Evolutionary conservation across 2,329 filamentous ascomycete species (phyloP).

Genomic region (Hysterium pulicare): DNA sequence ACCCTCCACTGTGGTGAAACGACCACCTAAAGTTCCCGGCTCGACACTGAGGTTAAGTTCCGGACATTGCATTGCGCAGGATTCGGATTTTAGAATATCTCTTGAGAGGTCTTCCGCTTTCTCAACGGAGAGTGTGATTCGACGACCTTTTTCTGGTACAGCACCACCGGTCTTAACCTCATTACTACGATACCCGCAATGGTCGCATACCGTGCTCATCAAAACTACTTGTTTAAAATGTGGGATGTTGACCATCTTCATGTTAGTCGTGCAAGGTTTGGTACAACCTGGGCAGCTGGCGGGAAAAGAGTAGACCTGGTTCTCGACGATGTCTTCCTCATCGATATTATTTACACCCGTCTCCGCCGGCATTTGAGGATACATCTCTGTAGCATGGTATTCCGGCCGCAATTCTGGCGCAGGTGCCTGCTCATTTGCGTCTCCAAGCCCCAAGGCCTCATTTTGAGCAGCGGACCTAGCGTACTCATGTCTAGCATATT

Average conservation of each 20-base stretch:
- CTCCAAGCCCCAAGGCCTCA: conserved; percentile 71
- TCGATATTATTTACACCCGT: conserved; percentile 43
- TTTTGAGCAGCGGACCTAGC: conserved; percentile 82
- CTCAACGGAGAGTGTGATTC: conserved; percentile 73
- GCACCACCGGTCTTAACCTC: conserved; percentile 97
- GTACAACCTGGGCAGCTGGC: conserved; percentile 88
- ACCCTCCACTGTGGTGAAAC: conserved; percentile 96
- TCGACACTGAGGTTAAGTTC: conserved; percentile 86
- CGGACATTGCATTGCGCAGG: conserved; percentile 79
- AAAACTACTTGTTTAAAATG: conserved; percentile 97
- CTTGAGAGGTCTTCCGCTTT: conserved; percentile 72
- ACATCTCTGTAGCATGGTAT: conserved; percentile 47
- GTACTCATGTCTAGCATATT: conserved; percentile 86
- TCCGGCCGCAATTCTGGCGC: conserved; percentile 55
- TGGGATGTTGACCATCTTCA: conserved; percentile 98
- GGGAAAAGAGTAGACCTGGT: conserved; percentile 91
- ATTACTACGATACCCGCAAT: conserved; percentile 91
- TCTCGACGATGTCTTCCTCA: conserved; percentile 81
- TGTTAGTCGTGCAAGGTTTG: conserved; percentile 82
- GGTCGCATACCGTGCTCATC: conserved; percentile 89
- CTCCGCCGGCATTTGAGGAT: conserved; percentile 39
- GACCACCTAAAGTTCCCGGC: conserved; percentile 88
- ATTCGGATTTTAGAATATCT: conserved; percentile 96
- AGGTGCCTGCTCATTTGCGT: conserved; percentile 42
- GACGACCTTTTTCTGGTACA: conserved; percentile 80